Base-by-base conservation (phyloP, 257 asterid species). In the Avicennia marina region DNA sequence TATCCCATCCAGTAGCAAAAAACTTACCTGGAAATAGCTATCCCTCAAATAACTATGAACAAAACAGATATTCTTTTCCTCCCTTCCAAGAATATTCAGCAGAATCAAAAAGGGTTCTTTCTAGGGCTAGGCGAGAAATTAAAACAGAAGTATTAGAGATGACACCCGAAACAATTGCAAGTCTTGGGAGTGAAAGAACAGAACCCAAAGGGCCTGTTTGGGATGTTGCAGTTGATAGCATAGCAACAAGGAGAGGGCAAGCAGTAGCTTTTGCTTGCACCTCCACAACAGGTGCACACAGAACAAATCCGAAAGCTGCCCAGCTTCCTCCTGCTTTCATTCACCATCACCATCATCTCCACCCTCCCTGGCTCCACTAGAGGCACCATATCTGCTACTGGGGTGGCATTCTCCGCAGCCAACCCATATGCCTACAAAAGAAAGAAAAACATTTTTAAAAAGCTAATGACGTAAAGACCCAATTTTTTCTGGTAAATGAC, bases 161-260 rank as follows among this genome's bases (percentile, higher is more conserved):
- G 85, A 68, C 91, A 83, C 40, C 81, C 79, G 65, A 83, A 77
- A 68, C 91, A 83, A 75, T 80, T 78, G 62, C 91, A 83, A 18
- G 88, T 73, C 71, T 68, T 80, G 65, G 87, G 91, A 70, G 83
- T 77, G 71, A 83, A 83, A 24, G 91, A 75, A 47, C 87, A 83
- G 77, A 57, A 77, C 6, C 91, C 91, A 71, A 80, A 83, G 60
- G 91, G 91, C 76, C 83, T 75, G 69, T 83, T 75, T 68, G 91
- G 91, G 43, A 83, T 83, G 64, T 80, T 80, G 76, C 91, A 83
- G 52, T 75, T 83, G 70, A 83, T 80, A 27, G 87, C 87, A 68
- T 83, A 83, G 72, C 91, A 83, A 66, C 91, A 83, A 48, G 91
- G 87, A 41, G 87, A 64, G 38, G 83, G 83, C 48, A 80, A 19